Conservation (phyloP, 352 stramenopile species). For the Phytophthora pisi region DNA sequence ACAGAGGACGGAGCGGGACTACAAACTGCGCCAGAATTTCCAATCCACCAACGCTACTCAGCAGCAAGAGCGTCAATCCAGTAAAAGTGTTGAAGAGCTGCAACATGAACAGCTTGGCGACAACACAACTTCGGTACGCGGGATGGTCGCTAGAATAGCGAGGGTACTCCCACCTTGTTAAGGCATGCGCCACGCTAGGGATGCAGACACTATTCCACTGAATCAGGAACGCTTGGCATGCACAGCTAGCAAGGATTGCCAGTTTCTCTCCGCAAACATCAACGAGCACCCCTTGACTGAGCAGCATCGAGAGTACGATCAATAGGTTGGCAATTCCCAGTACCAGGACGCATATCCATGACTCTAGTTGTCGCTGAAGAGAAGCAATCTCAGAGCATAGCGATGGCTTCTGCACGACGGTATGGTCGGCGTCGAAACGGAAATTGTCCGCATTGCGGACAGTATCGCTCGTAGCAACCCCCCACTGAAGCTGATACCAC, state of each 20-base stretch:
- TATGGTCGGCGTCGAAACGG: background rate
- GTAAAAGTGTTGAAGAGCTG: conserved; percentile 48
- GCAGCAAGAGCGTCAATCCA: conserved; percentile 40
- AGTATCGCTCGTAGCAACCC: conserved; percentile 28
- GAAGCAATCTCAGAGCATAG: conserved; percentile 7
- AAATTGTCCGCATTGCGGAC: conserved; percentile 11
- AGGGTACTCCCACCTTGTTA: conserved; percentile 49
- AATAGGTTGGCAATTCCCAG: conserved; percentile 32
- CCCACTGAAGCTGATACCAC: conserved; percentile 72
- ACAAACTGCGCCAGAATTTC: conserved; percentile 12
- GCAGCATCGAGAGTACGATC: conserved; percentile 33
- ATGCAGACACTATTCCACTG: conserved; percentile 40
- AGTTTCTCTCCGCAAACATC: conserved; percentile 33
- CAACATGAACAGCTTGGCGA: conserved; percentile 53
- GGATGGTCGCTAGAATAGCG: conserved; percentile 15
- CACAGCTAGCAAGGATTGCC: conserved; percentile 35
- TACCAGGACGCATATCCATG: conserved; percentile 23
- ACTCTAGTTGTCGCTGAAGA: conserved; percentile 19
- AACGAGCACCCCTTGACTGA: conserved; percentile 35
- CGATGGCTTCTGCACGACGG: conserved; percentile 3
- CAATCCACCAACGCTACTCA: conserved; percentile 27
- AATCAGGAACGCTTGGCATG: conserved; percentile 29
- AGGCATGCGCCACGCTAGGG: conserved; percentile 24
- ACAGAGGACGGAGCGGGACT: conserved; percentile 25
- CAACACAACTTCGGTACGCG: conserved; percentile 34